A percentile compares a stretch with the other conserved stretches of the same genome.
phyloP scores from a whole-genome alignment of 352 stramenopile genomes.

The Thraustochytrium sp. region DNA sequence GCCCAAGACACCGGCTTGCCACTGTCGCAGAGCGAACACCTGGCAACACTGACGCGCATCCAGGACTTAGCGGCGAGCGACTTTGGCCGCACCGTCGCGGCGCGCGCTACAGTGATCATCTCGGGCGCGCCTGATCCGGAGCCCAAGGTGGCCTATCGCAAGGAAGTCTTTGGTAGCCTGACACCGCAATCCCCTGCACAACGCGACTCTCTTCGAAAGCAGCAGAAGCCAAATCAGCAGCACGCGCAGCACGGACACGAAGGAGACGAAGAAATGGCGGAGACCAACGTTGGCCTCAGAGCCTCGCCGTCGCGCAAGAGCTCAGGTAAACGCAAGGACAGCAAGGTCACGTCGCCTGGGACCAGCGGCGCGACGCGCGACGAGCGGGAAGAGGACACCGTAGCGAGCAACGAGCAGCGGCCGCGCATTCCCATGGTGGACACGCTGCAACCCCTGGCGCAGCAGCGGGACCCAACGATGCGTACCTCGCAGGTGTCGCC shows the following conservation, averaged over 20 bases:
- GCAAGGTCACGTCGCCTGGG: no score
- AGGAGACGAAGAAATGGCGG: not conserved
- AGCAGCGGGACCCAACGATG: no score
- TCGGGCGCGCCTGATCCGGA: not conserved
- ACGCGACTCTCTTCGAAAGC: not conserved
- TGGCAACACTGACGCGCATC: not conserved
- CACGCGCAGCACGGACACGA: not conserved
- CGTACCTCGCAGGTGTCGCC: not conserved
- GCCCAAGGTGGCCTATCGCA: not conserved
- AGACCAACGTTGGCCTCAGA: not conserved
- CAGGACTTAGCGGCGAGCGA: not conserved
- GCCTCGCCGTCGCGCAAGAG: not conserved
- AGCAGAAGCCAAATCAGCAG: not conserved
- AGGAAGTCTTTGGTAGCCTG: not conserved
- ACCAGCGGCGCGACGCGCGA: no score
- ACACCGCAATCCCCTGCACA: not conserved
- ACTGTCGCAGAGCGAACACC: not conserved
- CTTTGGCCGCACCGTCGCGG: not conserved
- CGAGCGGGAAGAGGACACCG: no score
- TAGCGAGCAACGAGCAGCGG: no score
- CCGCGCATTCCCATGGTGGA: no score
- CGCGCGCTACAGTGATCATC: not conserved
- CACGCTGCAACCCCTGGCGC: no score
- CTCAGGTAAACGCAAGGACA: no score
- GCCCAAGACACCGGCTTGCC: not conserved